These are phyloP conservation scores for Colletotrichum sp. DNA, from an alignment of 2,329 filamentous ascomycete genomes.

Conservation along the genomic window DNA sequence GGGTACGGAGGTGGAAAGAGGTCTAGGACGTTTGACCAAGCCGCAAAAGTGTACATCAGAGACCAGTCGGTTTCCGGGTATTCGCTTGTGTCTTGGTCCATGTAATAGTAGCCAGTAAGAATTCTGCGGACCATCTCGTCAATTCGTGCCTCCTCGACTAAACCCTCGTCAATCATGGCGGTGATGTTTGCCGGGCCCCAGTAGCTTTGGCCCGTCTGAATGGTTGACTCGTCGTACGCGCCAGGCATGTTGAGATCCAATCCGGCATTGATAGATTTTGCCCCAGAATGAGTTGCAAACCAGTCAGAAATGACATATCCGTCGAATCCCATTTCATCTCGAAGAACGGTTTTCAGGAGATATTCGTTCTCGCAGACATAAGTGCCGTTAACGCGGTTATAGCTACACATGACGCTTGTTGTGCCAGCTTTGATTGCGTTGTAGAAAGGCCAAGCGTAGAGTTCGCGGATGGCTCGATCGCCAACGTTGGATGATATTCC, in stretches of 20 bases:
- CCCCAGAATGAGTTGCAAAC: conserved; percentile 77
- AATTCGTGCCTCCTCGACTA: conserved; percentile 63
- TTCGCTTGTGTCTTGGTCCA: conserved; percentile 51
- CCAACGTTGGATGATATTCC: conserved; percentile 62
- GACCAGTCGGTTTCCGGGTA: conserved; percentile 44
- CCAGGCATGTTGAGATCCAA: conserved; percentile 87
- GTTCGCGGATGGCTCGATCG: conserved; percentile 71
- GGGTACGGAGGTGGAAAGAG: conserved; percentile 35
- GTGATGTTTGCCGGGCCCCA: conserved; percentile 60
- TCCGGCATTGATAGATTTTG: conserved; percentile 68
- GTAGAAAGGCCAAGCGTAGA: conserved; percentile 72
- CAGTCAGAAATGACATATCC: conserved; percentile 68
- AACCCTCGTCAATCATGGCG: conserved; percentile 61
- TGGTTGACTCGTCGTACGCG: conserved; percentile 38
- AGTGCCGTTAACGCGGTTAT: conserved; percentile 73
- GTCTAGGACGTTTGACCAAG: neutral
- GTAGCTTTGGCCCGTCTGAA: conserved; percentile 58
- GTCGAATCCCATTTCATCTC: conserved; percentile 75
- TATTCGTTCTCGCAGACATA: conserved; percentile 71
- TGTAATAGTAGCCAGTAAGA: conserved; percentile 63
- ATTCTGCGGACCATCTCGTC: conserved; percentile 72
- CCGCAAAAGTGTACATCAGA: neutral
- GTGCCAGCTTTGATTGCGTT: conserved; percentile 71
- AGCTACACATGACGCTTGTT: conserved; percentile 74
- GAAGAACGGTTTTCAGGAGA: conserved; percentile 67